Percentiles rank a stretch among this genome's conserved stretches.
These are phyloP conservation scores for Cornus florida DNA, from an alignment of 148 eudicot species.

Conservation along the genomic window DNA sequence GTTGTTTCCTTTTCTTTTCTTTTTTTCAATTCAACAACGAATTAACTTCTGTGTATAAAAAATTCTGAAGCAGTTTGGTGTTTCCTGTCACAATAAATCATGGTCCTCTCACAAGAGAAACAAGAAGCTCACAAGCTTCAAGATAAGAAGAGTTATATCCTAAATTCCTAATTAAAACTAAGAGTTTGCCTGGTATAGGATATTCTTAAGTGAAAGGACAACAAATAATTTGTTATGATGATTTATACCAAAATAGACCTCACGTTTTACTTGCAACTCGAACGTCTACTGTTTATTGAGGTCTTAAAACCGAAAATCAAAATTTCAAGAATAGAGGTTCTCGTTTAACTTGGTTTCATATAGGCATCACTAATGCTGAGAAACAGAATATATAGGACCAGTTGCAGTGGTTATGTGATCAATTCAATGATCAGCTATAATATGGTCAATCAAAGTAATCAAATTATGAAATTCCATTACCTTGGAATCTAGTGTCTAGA, in stretches of 20 bases:
- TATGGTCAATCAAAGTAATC: not conserved
- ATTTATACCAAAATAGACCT: not conserved
- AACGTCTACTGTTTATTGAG: not conserved
- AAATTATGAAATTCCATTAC: slow-evolving; percentile 28
- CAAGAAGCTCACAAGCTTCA: not conserved
- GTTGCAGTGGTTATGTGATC: no score
- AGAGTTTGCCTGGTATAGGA: not conserved
- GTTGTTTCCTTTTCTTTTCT: no score
- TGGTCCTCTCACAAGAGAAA: slow-evolving; percentile 8
- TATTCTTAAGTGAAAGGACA: not conserved
- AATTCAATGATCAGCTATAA: no score
- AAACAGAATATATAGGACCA: not conserved
- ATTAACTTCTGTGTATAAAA: not conserved
- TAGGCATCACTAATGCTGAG: not conserved
- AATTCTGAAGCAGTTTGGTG: not conserved
- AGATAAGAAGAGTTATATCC: not conserved
- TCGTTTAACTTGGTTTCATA: not conserved
- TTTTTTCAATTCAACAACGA: not conserved
- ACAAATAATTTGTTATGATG: not conserved
- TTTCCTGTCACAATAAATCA: not conserved
- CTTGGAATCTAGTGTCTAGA: slow-evolving; percentile 70
- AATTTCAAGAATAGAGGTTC: not conserved
- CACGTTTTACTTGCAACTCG: no score
- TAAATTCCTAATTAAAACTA: not conserved
- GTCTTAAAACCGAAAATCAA: not conserved